Evolutionary conservation across 306 rosid species (phyloP).

Genomic region (Dicorynia guianensis): DNA sequence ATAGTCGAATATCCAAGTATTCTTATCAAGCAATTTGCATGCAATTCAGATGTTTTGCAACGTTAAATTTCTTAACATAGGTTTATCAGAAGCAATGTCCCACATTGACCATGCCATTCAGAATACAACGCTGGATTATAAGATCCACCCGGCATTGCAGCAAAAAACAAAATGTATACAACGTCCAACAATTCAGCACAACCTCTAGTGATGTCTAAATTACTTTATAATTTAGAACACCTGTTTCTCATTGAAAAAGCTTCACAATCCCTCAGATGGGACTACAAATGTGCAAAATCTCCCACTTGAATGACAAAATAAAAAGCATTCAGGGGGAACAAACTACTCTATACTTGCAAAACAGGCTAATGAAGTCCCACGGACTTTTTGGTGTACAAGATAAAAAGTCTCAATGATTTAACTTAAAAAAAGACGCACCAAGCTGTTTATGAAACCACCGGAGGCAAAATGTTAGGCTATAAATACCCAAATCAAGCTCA

Average conservation of each 20-base stretch:
- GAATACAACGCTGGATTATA: too few species aligned
- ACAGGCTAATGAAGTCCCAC: slow-evolving; percentile 36
- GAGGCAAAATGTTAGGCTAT: slow-evolving; percentile 49
- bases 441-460: slow-evolving; percentile 46
- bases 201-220: slow-evolving; percentile 33
- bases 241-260: slow-evolving; percentile 28
- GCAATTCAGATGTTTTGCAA: background rate
- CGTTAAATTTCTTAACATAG: background rate
- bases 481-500: slow-evolving; percentile 47
- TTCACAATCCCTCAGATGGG: slow-evolving; percentile 48
- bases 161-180: background rate
- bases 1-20: too few species aligned
- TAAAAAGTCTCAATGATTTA: slow-evolving; percentile 41
- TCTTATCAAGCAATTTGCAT: too few species aligned
- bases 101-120: background rate
- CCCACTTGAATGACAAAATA: slow-evolving; percentile 75
- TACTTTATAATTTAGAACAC: slow-evolving; percentile 13
- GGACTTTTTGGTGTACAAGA: too few species aligned
- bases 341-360: slow-evolving; percentile 50
- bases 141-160: too few species aligned
- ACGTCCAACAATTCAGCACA: slow-evolving; percentile 3
- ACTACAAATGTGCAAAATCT: slow-evolving; percentile 55
- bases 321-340: slow-evolving; percentile 66
- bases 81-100: background rate
- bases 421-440: slow-evolving; percentile 53